Conservation (phyloP, 225 moss, liverwort and hornwort species). For the Asterella californica region DNA sequence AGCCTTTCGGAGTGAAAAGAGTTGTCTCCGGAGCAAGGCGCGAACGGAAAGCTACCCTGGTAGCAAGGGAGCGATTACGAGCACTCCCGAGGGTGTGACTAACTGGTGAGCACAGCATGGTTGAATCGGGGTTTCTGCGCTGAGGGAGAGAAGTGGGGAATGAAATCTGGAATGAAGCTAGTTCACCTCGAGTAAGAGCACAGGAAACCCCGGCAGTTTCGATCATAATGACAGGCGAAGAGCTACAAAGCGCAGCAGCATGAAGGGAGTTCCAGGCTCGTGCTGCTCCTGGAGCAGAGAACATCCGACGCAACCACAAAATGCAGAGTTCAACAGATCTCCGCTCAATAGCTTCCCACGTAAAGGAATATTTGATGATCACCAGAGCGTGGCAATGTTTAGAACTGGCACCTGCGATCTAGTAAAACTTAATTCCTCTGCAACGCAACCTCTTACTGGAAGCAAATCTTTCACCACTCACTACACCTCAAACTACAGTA, state of each 20-base stretch:
- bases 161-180: not conserved
- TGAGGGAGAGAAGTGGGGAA: not conserved
- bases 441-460: not conserved
- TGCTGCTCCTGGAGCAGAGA: not conserved
- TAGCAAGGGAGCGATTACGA: constrained; percentile 13
- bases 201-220: not conserved
- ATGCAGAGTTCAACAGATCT: not conserved
- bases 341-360: not conserved
- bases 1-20: not conserved
- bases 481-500: not conserved
- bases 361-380: not conserved
- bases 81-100: not conserved
- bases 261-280: not conserved
- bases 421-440: not conserved
- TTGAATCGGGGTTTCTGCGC: constrained; percentile 1
- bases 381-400: not conserved
- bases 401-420: constrained; percentile 9
- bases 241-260: constrained; percentile 9
- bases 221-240: constrained; percentile 1
- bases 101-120: not conserved
- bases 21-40: not conserved
- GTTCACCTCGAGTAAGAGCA: constrained; percentile 10
- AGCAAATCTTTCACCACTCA: not conserved
- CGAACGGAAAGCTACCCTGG: constrained; percentile 3
- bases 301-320: not conserved